Conservation (phyloP, 2,329 filamentous ascomycete genomes). For the Seiridium unicorne region DNA sequence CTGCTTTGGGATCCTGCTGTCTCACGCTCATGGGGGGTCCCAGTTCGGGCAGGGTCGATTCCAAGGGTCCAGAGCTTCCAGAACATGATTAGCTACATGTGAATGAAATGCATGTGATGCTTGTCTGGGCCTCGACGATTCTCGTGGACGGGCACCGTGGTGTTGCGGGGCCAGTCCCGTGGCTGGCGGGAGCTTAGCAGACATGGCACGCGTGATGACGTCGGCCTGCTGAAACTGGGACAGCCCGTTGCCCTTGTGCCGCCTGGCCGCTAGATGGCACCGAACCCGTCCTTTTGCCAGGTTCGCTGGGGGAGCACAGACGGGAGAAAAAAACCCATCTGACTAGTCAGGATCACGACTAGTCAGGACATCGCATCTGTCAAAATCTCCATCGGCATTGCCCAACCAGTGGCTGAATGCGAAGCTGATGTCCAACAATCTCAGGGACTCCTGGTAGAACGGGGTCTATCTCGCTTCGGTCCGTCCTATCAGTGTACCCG, state of each 20-base stretch:
- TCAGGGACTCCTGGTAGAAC: constrained; percentile 5
- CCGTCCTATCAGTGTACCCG: constrained; percentile 3
- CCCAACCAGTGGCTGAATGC: background rate
- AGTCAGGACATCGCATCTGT: background rate
- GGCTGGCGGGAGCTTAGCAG: background rate
- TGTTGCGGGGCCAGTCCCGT: background rate
- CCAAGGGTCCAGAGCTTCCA: too few species aligned
- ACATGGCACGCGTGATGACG: constrained; percentile 1
- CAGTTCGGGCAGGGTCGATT: too few species aligned
- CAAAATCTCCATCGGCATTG: background rate
- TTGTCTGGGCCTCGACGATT: background rate
- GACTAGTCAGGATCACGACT: background rate
- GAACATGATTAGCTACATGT: too few species aligned
- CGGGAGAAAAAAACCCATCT: background rate
- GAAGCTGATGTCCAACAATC: constrained; percentile 1
- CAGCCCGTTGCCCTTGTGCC: too few species aligned
- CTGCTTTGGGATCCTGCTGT: too few species aligned
- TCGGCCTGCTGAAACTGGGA: background rate
- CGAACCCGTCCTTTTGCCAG: too few species aligned
- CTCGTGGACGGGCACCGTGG: background rate
- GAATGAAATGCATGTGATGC: background rate
- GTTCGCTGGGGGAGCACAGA: too few species aligned
- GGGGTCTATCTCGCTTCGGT: constrained; percentile 1
- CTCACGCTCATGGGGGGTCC: too few species aligned
- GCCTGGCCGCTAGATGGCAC: too few species aligned